phyloP scores from a whole-genome alignment of 306 rosid species.

The Ormosia semicastrata region DNA sequence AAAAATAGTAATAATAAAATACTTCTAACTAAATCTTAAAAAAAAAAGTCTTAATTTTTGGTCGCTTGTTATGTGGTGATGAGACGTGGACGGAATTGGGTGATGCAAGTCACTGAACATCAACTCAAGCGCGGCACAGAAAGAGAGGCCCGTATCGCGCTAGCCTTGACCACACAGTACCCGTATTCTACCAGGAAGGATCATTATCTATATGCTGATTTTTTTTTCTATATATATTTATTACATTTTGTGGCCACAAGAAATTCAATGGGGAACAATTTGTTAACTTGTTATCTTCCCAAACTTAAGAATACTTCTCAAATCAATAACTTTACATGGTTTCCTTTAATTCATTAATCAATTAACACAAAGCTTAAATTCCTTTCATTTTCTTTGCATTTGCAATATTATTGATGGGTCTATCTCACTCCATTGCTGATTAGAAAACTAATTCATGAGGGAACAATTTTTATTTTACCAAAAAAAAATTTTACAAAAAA shows the following conservation, averaged over 20 bases:
- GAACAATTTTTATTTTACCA: too few relatives aligned
- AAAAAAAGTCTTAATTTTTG: neutral
- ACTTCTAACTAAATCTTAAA: too few relatives aligned
- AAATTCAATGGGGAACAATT: neutral
- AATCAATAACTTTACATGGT: neutral
- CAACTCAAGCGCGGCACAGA: slow-evolving; percentile 26
- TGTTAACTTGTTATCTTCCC: neutral
- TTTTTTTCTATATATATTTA: neutral
- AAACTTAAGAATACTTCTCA: neutral
- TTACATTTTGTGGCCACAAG: slow-evolving; percentile 21
- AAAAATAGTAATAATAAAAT: too few relatives aligned
- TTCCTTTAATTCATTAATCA: neutral
- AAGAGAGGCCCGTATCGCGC: neutral
- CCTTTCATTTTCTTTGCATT: neutral
- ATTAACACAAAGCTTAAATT: neutral
- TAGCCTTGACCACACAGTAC: slow-evolving; percentile 38
- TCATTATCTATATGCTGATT: slow-evolving; percentile 20
- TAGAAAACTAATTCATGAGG: too few relatives aligned
- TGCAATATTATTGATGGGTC: neutral
- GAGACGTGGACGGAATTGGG: slow-evolving; percentile 23
- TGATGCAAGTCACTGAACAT: neutral
- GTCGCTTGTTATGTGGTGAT: neutral
- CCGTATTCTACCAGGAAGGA: neutral
- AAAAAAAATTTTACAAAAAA: too few relatives aligned
- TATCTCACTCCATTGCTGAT: neutral